Conservation (phyloP, 352 stramenopile genomes). For the Globisporangium yorkense region DNA sequence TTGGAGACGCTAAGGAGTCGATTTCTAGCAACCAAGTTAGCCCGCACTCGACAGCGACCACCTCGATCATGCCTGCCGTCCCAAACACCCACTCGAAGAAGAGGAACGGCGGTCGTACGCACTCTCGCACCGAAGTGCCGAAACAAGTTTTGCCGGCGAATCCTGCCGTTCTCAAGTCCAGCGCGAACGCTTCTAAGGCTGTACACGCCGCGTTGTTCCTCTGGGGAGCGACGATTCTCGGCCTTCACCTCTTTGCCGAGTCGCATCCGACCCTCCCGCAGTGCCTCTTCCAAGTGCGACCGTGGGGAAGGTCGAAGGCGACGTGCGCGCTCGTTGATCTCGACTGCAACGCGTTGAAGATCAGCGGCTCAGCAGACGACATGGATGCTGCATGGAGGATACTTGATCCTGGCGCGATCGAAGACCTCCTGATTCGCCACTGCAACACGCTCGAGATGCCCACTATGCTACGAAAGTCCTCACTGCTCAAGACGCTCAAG, state of each 20-base stretch:
- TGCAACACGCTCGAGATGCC: no score
- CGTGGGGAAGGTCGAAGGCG: conserved; percentile 17
- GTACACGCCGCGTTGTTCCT: conserved; percentile 9
- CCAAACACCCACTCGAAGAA: background rate
- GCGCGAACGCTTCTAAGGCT: background rate
- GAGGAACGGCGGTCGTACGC: no score
- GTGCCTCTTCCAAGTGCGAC: conserved; percentile 22
- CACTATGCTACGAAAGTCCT: no score
- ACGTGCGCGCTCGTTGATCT: conserved; percentile 23
- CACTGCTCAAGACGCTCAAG: no score
- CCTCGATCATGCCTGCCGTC: background rate
- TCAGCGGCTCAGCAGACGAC: conserved; percentile 9
- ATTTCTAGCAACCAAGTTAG: no score
- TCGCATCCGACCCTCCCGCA: background rate
- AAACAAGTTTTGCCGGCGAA: background rate
- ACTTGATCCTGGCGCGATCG: conserved; percentile 12
- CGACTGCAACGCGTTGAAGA: conserved; percentile 13
- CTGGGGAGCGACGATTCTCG: conserved; percentile 17
- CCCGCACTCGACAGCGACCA: background rate
- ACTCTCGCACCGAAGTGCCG: background rate
- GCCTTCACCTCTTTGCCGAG: conserved; percentile 15
- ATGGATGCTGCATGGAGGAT: conserved; percentile 12
- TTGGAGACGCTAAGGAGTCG: background rate
- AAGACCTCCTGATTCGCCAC: no score
- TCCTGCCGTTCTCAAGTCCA: background rate